Percentiles rank a stretch among this genome's conserved stretches.
These are phyloP conservation scores for Phytophthora multivora DNA, from an alignment of 352 stramenopile genomes.

Conservation along the genomic window DNA sequence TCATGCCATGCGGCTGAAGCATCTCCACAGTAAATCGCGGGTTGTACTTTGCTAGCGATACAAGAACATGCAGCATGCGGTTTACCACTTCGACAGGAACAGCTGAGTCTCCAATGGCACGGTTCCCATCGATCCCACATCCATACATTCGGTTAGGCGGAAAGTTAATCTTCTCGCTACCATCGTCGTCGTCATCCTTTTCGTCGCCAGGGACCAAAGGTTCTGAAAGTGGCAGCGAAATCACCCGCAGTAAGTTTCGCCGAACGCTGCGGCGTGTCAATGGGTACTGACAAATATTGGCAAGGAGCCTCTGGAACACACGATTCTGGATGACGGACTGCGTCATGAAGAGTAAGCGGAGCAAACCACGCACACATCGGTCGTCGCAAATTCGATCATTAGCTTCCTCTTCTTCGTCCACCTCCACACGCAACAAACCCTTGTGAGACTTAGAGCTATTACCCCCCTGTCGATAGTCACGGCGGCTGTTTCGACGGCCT, in stretches of 20 bases:
- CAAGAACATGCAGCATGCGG: conserved; percentile 88
- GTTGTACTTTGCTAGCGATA: conserved; percentile 92
- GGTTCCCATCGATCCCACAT: conserved; percentile 41
- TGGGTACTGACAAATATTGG: conserved; percentile 84
- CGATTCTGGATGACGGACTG: conserved; percentile 84
- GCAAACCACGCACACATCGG: conserved; percentile 59
- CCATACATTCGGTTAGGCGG: conserved; percentile 65
- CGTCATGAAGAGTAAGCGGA: conserved; percentile 81
- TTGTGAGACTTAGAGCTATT: conserved; percentile 29
- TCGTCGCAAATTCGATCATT: conserved; percentile 75
- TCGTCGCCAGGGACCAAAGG: conserved; percentile 42
- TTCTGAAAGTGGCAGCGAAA: conserved; percentile 55
- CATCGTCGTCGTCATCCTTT: conserved; percentile 46
- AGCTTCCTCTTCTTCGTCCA: conserved; percentile 70
- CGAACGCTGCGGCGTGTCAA: conserved; percentile 67
- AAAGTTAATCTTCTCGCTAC: conserved; percentile 49
- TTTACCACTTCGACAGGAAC: conserved; percentile 89
- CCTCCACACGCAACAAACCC: conserved; percentile 74
- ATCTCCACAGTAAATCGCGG: conserved; percentile 90
- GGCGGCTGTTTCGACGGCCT: conserved; percentile 46
- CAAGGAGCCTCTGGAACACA: conserved; percentile 76
- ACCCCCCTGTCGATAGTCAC: conserved; percentile 33
- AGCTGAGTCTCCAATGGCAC: conserved; percentile 21
- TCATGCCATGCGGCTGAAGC: conserved; percentile 71
- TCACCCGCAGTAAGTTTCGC: conserved; percentile 61